Evolutionary conservation across 176 grass and related monocot species (phyloP), one percentile per base, ranked within the genome.

Genomic region (Hordeum marinum): DNA sequence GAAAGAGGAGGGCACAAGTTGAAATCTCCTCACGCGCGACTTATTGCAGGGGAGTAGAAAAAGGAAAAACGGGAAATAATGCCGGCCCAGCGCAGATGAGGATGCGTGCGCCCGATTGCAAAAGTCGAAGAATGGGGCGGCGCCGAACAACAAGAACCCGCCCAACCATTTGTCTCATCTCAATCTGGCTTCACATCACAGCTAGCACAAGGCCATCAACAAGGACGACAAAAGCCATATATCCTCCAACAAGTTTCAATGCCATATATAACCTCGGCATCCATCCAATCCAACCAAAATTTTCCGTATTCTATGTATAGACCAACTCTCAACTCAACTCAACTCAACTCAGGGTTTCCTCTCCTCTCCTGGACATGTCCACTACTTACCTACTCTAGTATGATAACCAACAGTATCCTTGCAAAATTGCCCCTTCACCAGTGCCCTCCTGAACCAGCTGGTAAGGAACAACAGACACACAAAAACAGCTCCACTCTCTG

Each of bases 131-230:
- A 2, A 4, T 4, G 4, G 34, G 0, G 5, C 5, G 5, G 34
- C 3, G 5, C 3, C 1, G 1, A 3, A 1, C 31, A 1, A 3
- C 2, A 32, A 3, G 31, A 32, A 32, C 31, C 31, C 2, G 0
- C 46, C 46, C 14, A 50, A 50, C 12, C 4, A 14, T 5, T 15
- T 12, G 4, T 48, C 24, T 15, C 12, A 27, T 27, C 24, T 27
- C 60, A 63, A 14, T 15, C 62, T 64, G 29, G 62, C 26, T 48
- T 48, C 45, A 35, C 4, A 23, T 61, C 58, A 65, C 27, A n/a
- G n/a, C n/a, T n/a, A 65, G 31, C 27, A 32, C 3, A 65, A 65
- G 27, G 31, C 27, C 14, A 65, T 17, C 63, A 65, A 65, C 57
- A 17, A 7, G 4, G 14, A 4, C 15, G 5, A 5, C 1, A 13